Evolutionary conservation across 225 moss, liverwort and hornwort genomes (phyloP).

Genomic region (Bryum argenteum): DNA sequence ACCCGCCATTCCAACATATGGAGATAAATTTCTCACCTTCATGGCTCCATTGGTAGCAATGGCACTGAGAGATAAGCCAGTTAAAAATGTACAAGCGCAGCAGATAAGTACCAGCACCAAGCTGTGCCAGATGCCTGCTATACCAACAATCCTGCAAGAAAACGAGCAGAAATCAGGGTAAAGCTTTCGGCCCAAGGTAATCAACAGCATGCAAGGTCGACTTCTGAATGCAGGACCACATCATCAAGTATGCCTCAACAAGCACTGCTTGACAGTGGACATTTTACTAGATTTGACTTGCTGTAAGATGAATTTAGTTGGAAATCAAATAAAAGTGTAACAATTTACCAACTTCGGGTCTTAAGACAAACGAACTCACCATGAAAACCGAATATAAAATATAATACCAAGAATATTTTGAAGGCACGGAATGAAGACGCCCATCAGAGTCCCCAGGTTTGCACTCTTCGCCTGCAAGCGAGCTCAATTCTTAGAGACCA

Average conservation of each 20-base stretch:
- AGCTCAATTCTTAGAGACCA: not conserved
- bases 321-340: conserved; percentile 13
- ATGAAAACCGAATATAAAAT: conserved; percentile 99
- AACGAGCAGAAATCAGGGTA: conserved; percentile 3
- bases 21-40: conserved; percentile 63
- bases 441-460: conserved; percentile 93
- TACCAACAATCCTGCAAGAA: conserved; percentile 95
- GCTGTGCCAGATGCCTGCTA: conserved; percentile 99
- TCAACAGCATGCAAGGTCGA: not conserved
- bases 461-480: conserved; percentile 78
- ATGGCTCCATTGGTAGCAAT: conserved; percentile 99
- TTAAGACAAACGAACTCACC: conserved; percentile 51
- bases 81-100: conserved; percentile 93
- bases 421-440: conserved; percentile 98
- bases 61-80: conserved; percentile 97
- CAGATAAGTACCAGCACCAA: conserved; percentile 84
- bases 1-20: conserved; percentile 2
- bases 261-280: not conserved
- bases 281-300: conserved; percentile 5
- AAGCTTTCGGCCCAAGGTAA: not conserved
- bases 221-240: conserved; percentile 17
- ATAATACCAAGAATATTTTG: conserved; percentile 99
- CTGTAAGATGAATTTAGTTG: conserved; percentile 1
- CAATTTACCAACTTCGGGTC: not conserved
- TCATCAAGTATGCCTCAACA: conserved; percentile 9